phyloP scores from a whole-genome alignment of 2,329 filamentous ascomycete species.

The Fusarium nelsonii region DNA sequence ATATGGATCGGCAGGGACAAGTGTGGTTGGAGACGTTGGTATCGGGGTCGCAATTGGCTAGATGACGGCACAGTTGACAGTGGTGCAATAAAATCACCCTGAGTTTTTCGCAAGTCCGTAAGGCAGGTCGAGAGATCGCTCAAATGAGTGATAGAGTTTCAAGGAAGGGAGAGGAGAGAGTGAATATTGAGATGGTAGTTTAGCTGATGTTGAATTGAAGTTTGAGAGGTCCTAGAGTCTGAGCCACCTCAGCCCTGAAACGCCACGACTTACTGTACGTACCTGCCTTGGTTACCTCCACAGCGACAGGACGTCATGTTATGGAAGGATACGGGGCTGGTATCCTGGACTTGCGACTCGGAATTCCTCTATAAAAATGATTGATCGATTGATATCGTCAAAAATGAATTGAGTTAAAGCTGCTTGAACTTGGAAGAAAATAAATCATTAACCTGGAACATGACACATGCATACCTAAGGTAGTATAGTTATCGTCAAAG shows the following conservation, averaged over 20 bases:
- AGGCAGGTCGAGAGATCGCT: neutral
- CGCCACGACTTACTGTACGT: conserved; percentile 11
- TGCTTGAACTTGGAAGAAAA: neutral
- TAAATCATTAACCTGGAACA: neutral
- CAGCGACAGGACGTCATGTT: neutral
- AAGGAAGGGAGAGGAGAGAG: conserved; percentile 1
- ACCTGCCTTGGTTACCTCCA: neutral
- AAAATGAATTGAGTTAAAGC: too few species aligned
- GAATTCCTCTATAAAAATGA: rapidly evolving
- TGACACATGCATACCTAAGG: too few species aligned
- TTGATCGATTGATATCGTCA: neutral
- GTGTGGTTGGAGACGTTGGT: conserved; percentile 3
- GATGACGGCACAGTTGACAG: conserved; percentile 1
- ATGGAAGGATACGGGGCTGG: neutral
- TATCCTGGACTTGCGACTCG: neutral
- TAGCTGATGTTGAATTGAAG: conserved; percentile 27
- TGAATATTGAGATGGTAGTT: conserved; percentile 28
- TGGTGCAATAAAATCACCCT: too few species aligned
- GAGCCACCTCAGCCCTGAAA: conserved; percentile 42
- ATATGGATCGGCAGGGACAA: conserved; percentile 35
- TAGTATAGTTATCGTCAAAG: neutral
- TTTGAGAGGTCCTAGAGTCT: conserved; percentile 37
- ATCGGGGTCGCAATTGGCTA: conserved; percentile 30
- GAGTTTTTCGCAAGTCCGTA: neutral
- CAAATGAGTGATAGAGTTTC: neutral